Conservation (phyloP, 768 basidiomycete genomes). For the Mrakia frigida region DNA sequence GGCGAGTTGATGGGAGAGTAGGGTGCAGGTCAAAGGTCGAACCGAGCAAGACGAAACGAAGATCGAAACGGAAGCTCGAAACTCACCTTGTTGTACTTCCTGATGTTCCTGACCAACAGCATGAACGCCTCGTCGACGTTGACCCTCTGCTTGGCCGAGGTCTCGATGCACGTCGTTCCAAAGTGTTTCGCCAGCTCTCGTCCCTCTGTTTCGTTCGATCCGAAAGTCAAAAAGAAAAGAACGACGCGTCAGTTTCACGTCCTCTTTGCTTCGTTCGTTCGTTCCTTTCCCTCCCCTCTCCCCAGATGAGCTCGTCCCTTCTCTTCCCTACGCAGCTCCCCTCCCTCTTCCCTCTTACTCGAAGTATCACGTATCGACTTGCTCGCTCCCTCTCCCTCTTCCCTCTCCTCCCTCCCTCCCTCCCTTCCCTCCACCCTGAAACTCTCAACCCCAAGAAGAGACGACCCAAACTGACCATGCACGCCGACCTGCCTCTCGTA, state of each 20-base stretch:
- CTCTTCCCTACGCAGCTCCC: not conserved
- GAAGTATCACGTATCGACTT: not conserved
- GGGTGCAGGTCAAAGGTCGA: not conserved
- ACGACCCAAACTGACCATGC: constrained; percentile 58
- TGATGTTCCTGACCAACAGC: constrained; percentile 86
- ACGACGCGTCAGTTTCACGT: not conserved
- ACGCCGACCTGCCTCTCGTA: constrained; percentile 93
- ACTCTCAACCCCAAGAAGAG: not conserved
- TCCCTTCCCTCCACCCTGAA: not conserved
- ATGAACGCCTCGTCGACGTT: constrained; percentile 95
- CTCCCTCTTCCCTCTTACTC: too few relatives aligned
- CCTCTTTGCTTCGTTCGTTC: not conserved
- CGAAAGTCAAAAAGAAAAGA: not conserved
- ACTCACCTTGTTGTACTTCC: constrained; percentile 82
- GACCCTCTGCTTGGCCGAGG: constrained; percentile 91
- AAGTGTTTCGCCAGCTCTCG: constrained; percentile 93
- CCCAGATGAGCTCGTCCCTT: not conserved
- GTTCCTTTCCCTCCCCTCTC: not conserved
- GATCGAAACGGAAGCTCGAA: not conserved
- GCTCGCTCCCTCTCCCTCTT: too few relatives aligned
- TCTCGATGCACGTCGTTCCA: constrained; percentile 90
- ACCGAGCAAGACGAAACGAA: not conserved
- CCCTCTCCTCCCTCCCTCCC: not conserved
- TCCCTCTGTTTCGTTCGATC: constrained; percentile 62
- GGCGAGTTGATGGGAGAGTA: not conserved